Base-by-base conservation (phyloP, 805 yeast genomes). In the Saccharomycopsis sp. region DNA sequence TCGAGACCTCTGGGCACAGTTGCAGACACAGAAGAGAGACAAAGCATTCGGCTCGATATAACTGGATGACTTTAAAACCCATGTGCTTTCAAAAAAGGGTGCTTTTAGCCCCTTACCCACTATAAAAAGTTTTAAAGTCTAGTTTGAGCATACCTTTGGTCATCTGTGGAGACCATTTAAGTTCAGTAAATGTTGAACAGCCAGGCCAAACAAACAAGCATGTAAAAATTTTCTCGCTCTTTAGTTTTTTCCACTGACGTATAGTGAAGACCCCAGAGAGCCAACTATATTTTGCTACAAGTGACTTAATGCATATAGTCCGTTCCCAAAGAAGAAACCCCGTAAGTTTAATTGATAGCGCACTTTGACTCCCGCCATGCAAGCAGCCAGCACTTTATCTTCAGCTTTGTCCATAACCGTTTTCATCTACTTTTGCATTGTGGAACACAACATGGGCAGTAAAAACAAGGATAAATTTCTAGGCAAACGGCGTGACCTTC, bases 221-320 rank as follows among this genome's bases (percentile, higher is more conserved):
- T 29, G 37, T 7, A 29, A 29, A 29, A 29, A 29, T 29, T 29
- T 29, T n/a, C n/a, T n/a, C n/a, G n/a, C n/a, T n/a, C n/a, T n/a
- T n/a, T n/a, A n/a, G n/a, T n/a, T n/a, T n/a, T n/a, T n/a, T 29
- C 37, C 37, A 7, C 37, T 29, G 21, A 44, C 21, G 21, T 44
- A 44, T 18, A 44, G 9, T 44, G 20, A 44, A 44, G 48, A 44
- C 48, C 48, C 48, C 48, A 44, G 48, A 44, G 48, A 44, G 48
- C 21, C 16, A 29, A 29, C 5, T 29, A 29, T 29, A 29, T 29
- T 12, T 29, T 29, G 9, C 12, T 5, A 7, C 5, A 29, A 29
- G 12, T 29, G 37, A 29, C 37, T 29, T 29, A 12, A 29, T 29
- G 37, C 37, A 29, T 29, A 29, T 29, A 29, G 37, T 29, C 37